Evolutionary conservation across 1,139 yeast genomes (phyloP), one percentile per base, ranked within the genome.

Genomic region (Suhomyces kunorum): DNA sequence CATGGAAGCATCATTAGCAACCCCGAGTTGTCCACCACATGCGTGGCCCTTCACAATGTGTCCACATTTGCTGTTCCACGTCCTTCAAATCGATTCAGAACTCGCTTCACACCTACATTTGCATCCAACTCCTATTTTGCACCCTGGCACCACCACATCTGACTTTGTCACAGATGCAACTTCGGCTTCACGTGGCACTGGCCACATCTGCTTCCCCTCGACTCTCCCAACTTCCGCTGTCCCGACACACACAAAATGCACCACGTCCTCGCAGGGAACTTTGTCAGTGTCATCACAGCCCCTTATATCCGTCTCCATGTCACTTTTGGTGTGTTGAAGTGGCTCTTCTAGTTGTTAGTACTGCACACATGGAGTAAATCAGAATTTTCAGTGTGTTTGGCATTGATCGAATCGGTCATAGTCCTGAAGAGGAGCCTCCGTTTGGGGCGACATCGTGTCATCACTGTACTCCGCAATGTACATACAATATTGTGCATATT

Each of bases 401-500:
- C 74, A 60, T 53, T 55, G 53, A 69, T 72, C 77, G 77, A 71
- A 65, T 72, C 78, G 77, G 76, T 72, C 77, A 72, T 69, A 50
- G 76, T 70, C 77, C 77, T 71, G 77, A 72, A 69, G 52, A 71
- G 76, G 76, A 68, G 58, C 75, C 76, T 72, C 78, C 76, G 78
- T 64, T 61, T 72, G 78, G 78, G 78, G 78, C 78, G 78, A 72
- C 78, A 71, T 51, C 66, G 54, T 63, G 77, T 72, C 78, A 72
- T 72, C 78, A 69, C 48, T 40, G 31, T 38, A 28, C 33, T 29
- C 38, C 24, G 16, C 15, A 14, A 31, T 32, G 36, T 40, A 45
- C 49, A 34, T 45, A 43, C 48, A 30, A 31, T 38, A 32, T 29
- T 25, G 24, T 4, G 4, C 5, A 20, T 9, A 20, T 12, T 26